phyloP scores from a whole-genome alignment of 164 flowering plant species.

The Aristolochia californica region DNA sequence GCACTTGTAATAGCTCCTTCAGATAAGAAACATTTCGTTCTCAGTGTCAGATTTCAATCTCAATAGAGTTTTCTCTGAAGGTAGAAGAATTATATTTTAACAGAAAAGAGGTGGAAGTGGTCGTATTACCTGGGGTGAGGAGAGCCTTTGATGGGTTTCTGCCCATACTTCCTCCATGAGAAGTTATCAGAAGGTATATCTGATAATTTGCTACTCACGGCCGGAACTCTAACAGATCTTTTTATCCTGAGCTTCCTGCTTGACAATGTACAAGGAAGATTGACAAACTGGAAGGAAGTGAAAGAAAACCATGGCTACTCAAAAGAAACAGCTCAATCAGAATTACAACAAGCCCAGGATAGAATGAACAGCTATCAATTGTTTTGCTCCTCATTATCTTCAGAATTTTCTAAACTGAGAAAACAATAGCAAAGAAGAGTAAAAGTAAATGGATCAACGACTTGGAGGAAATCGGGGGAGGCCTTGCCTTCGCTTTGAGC shows the following conservation, averaged over 20 bases:
- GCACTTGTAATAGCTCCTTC: slow-evolving; percentile 38
- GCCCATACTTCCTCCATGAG: slow-evolving; percentile 41
- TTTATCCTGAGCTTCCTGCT: slow-evolving; percentile 28
- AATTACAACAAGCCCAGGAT: no score
- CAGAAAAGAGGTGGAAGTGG: no score
- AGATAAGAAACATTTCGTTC: background rate
- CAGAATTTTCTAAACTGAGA: no score
- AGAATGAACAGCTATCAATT: no score
- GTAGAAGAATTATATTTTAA: no score
- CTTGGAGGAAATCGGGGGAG: background rate
- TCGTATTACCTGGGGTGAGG: slow-evolving; percentile 30
- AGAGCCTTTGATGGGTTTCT: slow-evolving; percentile 44
- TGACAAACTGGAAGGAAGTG: background rate
- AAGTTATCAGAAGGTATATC: slow-evolving; percentile 32
- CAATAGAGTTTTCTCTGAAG: no score
- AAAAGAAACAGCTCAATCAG: no score
- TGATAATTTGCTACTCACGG: slow-evolving; percentile 23
- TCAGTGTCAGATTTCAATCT: no score
- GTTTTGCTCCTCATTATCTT: no score
- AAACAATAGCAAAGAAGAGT: no score
- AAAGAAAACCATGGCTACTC: no score
- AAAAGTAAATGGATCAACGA: no score
- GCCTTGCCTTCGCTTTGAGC: slow-evolving; percentile 25
- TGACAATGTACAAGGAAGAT: background rate
- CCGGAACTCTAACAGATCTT: slow-evolving; percentile 24